Conservation (phyloP, 768 basidiomycete genomes). For the Boletus eberwhitei region DNA sequence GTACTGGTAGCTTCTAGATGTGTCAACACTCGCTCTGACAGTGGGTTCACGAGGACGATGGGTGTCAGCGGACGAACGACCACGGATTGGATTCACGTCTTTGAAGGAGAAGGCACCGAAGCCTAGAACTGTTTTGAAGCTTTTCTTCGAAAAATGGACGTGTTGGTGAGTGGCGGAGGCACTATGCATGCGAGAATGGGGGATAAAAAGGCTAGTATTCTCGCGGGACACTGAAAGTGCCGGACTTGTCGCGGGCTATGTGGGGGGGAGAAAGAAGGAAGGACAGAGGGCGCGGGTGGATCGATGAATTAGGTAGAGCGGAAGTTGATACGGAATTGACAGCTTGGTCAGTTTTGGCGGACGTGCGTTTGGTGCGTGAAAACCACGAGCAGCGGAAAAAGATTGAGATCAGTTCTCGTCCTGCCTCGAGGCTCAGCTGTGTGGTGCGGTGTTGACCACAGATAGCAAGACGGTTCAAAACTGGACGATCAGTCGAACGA, state of each 20-base stretch:
- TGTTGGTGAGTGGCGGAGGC: slow-evolving; percentile 36
- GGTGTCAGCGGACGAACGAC: slow-evolving; percentile 29
- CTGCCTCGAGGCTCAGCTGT: slow-evolving; percentile 32
- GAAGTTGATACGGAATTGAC: slow-evolving; percentile 28
- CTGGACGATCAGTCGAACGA: slow-evolving; percentile 7
- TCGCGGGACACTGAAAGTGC: slow-evolving; percentile 26
- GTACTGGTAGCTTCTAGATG: slow-evolving; percentile 35
- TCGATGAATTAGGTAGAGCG: slow-evolving; percentile 32
- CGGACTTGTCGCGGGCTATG: slow-evolving; percentile 28
- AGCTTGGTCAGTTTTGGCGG: slow-evolving; percentile 28
- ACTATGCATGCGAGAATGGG: slow-evolving; percentile 42
- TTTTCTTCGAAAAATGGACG: slow-evolving; percentile 39
- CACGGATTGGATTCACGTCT: slow-evolving; percentile 30
- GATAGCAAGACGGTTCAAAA: slow-evolving; percentile 19
- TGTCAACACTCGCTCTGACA: slow-evolving; percentile 45
- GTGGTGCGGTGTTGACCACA: slow-evolving; percentile 16
- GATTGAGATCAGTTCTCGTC: slow-evolving; percentile 21
- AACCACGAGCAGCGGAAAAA: slow-evolving; percentile 33
- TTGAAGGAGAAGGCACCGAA: slow-evolving; percentile 38
- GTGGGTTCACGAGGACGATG: slow-evolving; percentile 28
- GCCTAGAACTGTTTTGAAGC: slow-evolving; percentile 48
- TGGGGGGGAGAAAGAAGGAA: slow-evolving; percentile 21
- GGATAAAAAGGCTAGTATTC: slow-evolving; percentile 19
- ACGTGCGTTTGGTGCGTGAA: slow-evolving; percentile 36
- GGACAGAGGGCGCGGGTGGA: slow-evolving; percentile 24